phyloP scores from a whole-genome alignment of 768 basidiomycete genomes.

The Hydnomerulius pinastri region DNA sequence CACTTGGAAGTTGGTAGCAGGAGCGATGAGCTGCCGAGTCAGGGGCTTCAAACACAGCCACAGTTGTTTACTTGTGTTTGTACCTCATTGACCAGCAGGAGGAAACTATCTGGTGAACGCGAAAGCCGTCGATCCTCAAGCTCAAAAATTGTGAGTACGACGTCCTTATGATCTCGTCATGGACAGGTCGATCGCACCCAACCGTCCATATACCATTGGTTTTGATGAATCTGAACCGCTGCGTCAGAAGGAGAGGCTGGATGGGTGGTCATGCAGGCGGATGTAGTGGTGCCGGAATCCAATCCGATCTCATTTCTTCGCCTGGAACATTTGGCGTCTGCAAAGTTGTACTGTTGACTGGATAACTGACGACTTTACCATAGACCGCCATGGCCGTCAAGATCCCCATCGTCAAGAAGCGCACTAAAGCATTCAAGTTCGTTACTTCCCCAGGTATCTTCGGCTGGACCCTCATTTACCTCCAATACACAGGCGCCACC shows the following conservation, averaged over 20 bases:
- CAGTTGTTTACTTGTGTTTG: constrained; percentile 28
- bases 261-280: constrained; percentile 22
- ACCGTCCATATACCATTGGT: neutral
- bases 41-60: constrained; percentile 23
- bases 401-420: constrained; percentile 90
- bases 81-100: constrained; percentile 1
- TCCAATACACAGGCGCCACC: constrained; percentile 76
- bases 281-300: constrained; percentile 15
- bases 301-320: neutral
- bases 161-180: constrained; percentile 15
- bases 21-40: neutral
- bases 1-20: no score
- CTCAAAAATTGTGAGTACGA: constrained; percentile 55
- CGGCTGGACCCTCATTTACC: constrained; percentile 12
- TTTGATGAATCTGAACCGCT: neutral
- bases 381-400: constrained; percentile 49
- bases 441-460: constrained; percentile 30
- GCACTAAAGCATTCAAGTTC: constrained; percentile 95
- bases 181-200: constrained; percentile 4
- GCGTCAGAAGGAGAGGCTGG: constrained; percentile 14
- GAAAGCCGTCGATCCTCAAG: constrained; percentile 48
- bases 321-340: neutral
- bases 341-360: constrained; percentile 1
- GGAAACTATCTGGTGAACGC: constrained; percentile 6
- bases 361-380: constrained; percentile 14